Base-by-base conservation (phyloP, 2,329 filamentous ascomycete genomes). In the Blastomyces silverae region DNA sequence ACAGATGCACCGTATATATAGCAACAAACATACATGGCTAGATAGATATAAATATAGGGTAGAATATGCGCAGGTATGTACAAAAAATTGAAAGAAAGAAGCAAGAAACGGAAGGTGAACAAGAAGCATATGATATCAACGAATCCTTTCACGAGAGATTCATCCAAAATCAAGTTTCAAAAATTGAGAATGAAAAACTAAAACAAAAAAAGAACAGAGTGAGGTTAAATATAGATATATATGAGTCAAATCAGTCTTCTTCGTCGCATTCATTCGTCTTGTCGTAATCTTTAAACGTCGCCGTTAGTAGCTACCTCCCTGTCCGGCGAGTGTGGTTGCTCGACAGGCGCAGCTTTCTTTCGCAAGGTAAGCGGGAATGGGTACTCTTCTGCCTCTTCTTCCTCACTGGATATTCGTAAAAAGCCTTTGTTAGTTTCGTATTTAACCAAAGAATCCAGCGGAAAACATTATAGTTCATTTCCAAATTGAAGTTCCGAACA, bases 331-430 rank as follows among this genome's bases (percentile, higher is more conserved):
- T 73, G 72, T 3, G 75, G 70, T 22, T 73, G 73, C 53, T 77
- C 77, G 7, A 70, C 69, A 25, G 71, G 34, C 1, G 15, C 10
- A 56, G 50, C 52, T 67, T 78, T 79, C 72, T 82, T 83, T 67
- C 83, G 78, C 50, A 91, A 81, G 3, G 87, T 89, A 61, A 90
- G 82, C 50, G 88, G 87, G 79, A 89, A 89, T 46, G 85, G 83
- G 73, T 88, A 88, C 70, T 90, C 87, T 72, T 90, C 93, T 0
- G 89, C 86, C 71, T 97, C 94, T 81, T 97, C 94, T 76, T 97
- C 92, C 77, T 94, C 91, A 79, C 91, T 96, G 72, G 66, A 68
- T 95, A 71, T 67, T 22, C 31, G 34, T 11, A n/a, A 39, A 57
- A 68, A 48, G 50, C 25, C 48, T 62, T 56, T 72, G 80, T 71